phyloP scores from a whole-genome alignment of 2,329 filamentous ascomycete genomes.

The Penicillium sumatraense region DNA sequence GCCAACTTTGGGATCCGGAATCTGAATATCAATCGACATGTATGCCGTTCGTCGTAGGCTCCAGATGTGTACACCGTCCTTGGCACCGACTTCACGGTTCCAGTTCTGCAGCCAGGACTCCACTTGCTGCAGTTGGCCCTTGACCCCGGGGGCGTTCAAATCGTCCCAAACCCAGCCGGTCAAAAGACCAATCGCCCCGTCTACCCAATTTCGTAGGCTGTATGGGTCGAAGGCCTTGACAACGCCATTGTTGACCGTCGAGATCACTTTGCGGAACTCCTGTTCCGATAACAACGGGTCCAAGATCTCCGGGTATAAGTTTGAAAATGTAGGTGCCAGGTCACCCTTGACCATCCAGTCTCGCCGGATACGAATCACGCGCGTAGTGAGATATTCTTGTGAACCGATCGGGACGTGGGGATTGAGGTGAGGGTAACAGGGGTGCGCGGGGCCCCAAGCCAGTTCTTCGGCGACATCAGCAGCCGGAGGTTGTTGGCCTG shows the following conservation, averaged over 20 bases:
- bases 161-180: slow-evolving; percentile 98
- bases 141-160: slow-evolving; percentile 75
- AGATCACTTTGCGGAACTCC: slow-evolving; percentile 81
- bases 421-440: slow-evolving; percentile 92
- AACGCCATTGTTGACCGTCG: slow-evolving; percentile 79
- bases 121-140: slow-evolving; percentile 69
- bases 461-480: slow-evolving; percentile 69
- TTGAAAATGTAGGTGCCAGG: slow-evolving; percentile 88
- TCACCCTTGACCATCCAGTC: slow-evolving; percentile 93
- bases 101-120: slow-evolving; percentile 85
- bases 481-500: slow-evolving; percentile 34
- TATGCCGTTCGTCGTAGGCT: slow-evolving; percentile 82
- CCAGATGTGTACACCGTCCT: slow-evolving; percentile 73
- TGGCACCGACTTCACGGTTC: slow-evolving; percentile 70
- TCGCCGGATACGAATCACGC: slow-evolving; percentile 86
- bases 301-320: slow-evolving; percentile 93
- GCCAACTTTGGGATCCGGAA: slow-evolving; percentile 55
- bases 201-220: slow-evolving; percentile 74
- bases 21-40: slow-evolving; percentile 66
- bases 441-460: slow-evolving; percentile 91
- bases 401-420: slow-evolving; percentile 83
- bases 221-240: slow-evolving; percentile 80
- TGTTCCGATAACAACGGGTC: slow-evolving; percentile 84
- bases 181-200: slow-evolving; percentile 75
- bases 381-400: slow-evolving; percentile 73